Evolutionary conservation across 2,329 filamentous ascomycete genomes (phyloP), one percentile per base, ranked within the genome.

Genomic region (Fusarium nodosum): DNA sequence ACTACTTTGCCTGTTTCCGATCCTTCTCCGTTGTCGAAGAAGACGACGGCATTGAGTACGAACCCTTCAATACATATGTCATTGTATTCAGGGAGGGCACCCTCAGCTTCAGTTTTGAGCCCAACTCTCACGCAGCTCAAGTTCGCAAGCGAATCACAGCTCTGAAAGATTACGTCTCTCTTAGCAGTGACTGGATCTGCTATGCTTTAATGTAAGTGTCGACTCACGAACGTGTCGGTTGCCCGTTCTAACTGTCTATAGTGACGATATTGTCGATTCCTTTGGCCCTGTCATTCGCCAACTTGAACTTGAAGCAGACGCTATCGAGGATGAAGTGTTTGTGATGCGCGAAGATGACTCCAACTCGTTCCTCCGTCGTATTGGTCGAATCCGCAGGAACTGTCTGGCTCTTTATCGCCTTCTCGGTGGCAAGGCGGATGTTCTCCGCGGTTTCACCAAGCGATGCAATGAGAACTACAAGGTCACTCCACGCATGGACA

Each of bases 111-210:
- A 97, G 93, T 69, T 98, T 97, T 78, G 89, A 89, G 48, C 91
- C 91, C 16, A 97, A 97, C 76, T 89, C 90, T 4, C 96, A 99
- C 78, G 93, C 94, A 15, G 87, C 91, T 44, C 93, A 96, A 70
- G 96, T 99, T 28, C 90, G 95, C 71, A 94, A 92, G 84, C 90
- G 96, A 79, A 98, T 99, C 75, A 91, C 93, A 26, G 92, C 93
- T 72, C 85, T 99, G 58, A 95, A 97, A 76, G 96, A 99, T 77
- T 98, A 97, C 76, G 92, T 98, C 74, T 91, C 94, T 66, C 86
- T 99, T 39, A 97, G 93, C 77, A 94, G 94, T 72, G 96, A 99
- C 81, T 99, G 97, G 95, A 97, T 98, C 73, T 99, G 96, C 84
- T 99, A 99, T 78, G 96, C 96, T 44, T 86, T 99, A 76, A 98